Base-by-base conservation (phyloP, 2,329 filamentous ascomycete species). In the Aspergillus tanneri region DNA sequence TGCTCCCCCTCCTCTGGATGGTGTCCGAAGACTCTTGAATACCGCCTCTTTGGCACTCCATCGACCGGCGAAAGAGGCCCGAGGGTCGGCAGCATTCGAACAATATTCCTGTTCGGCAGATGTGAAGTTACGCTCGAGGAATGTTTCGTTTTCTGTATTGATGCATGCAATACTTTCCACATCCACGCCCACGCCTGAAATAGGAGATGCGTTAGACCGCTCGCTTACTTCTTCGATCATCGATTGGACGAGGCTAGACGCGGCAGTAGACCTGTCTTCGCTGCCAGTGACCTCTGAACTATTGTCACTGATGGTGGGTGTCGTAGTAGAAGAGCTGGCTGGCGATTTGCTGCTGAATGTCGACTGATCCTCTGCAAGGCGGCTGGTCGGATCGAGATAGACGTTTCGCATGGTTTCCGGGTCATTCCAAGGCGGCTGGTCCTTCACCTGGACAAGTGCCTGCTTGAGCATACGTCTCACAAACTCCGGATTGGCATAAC, bases 51-150 rank as follows among this genome's bases (percentile, higher is more conserved):
- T 99, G 32, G 93, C 93, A 62, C 86, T 91, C 93, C 93, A 99
- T 59, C 90, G 84, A 37, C 93, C 92, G 3, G 42, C 42, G 11
- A 37, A 45, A 14, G 34, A 45, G 57, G 91, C 88, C 65, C 90
- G 89, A 1, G 90, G 88, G 66, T 82, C 85, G 3, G 90, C 75
- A 10, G 88, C 85, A 63, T 85, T 83, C 53, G 79, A 79, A 77
- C 93, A 99, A 77, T 97, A 96, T 19, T 81, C 80, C 59, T 90
- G 87, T 74, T 99, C 93, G 35, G 79, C 75, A 11, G 77, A 71
- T 0, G 93, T 97, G 72, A 97, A 99, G 76, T 99, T 99, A 60
- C 93, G 87, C 73, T 92, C 83, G 35, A 99, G 72, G 66, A 99
- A 99, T 0, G 87, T 95, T 28, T 92, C 86, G 61, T 96, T 97